phyloP scores from a whole-genome alignment of 2,329 filamentous ascomycete genomes.

The Beauveria asiatica region DNA sequence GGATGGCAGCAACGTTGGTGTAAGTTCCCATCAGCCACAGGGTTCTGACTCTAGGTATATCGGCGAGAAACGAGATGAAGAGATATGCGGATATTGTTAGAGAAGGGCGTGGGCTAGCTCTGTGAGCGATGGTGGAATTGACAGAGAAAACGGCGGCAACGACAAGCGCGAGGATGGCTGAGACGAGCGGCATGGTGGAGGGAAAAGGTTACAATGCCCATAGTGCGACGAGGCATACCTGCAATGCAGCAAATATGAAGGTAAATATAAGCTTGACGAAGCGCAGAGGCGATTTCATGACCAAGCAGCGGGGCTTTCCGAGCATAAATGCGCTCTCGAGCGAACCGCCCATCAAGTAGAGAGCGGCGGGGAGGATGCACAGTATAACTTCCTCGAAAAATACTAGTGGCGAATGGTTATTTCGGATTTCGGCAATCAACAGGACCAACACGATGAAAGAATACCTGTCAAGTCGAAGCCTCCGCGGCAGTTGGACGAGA shows the following conservation, averaged over 20 bases:
- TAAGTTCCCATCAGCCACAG: background rate
- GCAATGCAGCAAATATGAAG: conserved; percentile 9
- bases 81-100: conserved; percentile 1
- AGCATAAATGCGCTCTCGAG: conserved; percentile 4
- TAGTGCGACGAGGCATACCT: conserved; percentile 5
- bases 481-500: conserved; percentile 4
- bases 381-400: background rate
- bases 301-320: conserved; percentile 2
- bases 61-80: background rate
- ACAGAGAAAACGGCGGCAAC: background rate
- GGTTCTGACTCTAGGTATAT: conserved; percentile 1
- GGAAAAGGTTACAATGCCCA: conserved; percentile 6
- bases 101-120: conserved; percentile 1
- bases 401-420: background rate
- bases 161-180: conserved; percentile 6
- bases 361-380: conserved; percentile 6
- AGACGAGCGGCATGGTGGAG: conserved; percentile 1
- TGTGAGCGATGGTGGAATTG: conserved; percentile 1
- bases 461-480: conserved; percentile 11
- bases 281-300: conserved; percentile 2
- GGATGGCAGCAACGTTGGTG: conserved; percentile 1
- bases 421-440: background rate
- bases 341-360: conserved; percentile 6
- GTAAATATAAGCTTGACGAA: conserved; percentile 4
- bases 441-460: background rate